phyloP scores from a whole-genome alignment of 768 basidiomycete genomes.

The Lentinus brumalis region DNA sequence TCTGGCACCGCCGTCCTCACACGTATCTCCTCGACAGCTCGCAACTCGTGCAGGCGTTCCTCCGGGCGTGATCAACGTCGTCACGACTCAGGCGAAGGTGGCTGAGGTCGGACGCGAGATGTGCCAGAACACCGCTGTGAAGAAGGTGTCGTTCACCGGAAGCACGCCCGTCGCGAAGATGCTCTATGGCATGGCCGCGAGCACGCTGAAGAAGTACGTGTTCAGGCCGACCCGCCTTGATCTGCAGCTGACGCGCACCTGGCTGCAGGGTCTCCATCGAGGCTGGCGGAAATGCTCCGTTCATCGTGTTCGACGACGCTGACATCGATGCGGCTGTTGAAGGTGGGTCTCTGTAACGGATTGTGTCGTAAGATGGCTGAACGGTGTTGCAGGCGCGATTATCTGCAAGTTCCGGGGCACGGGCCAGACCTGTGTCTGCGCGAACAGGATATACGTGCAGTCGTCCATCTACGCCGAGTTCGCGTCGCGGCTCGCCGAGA shows the following conservation, averaged over 20 bases:
- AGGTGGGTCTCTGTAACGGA: conserved; percentile 44
- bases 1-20: no score
- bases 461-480: conserved; percentile 91
- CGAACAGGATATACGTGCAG: conserved; percentile 93
- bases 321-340: conserved; percentile 91
- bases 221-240: not conserved
- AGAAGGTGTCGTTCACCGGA: no score
- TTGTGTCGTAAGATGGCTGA: not conserved
- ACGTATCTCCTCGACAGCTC: no score
- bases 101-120: no score
- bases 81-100: no score
- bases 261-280: conserved; percentile 65
- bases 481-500: conserved; percentile 81
- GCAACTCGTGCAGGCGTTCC: no score
- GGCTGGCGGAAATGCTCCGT: conserved; percentile 93
- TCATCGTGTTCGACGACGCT: conserved; percentile 97
- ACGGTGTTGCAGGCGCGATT: conserved; percentile 53
- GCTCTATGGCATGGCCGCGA: conserved; percentile 70
- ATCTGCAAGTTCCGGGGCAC: conserved; percentile 77
- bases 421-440: conserved; percentile 87
- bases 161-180: conserved; percentile 74
- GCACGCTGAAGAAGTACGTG: conserved; percentile 82
- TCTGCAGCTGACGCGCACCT: not conserved
- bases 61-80: no score
- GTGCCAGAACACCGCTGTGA: no score